phyloP scores from a whole-genome alignment of 192 early-diverging fungal genomes.

The Coemansia asiatica region DNA sequence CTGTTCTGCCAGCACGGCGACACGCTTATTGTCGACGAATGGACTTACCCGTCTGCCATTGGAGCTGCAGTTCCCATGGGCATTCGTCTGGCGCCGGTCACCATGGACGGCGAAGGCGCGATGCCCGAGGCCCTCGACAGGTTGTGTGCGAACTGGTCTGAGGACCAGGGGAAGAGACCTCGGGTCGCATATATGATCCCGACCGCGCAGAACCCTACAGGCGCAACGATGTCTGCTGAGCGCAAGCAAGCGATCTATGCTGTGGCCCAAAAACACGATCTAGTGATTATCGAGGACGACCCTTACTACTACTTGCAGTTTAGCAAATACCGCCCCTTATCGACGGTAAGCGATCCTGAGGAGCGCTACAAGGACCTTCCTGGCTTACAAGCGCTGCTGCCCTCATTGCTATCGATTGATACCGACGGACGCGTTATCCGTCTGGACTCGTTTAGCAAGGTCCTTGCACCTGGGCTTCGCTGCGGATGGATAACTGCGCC shows the following conservation, averaged over 20 bases:
- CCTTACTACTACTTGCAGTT: slow-evolving; percentile 93
- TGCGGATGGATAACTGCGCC: slow-evolving; percentile 78
- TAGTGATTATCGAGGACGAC: slow-evolving; percentile 93
- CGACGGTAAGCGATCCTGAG: slow-evolving; percentile 6
- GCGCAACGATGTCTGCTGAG: slow-evolving; percentile 71
- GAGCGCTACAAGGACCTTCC: slow-evolving; percentile 33
- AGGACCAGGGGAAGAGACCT: slow-evolving; percentile 48
- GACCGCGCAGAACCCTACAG: slow-evolving; percentile 88
- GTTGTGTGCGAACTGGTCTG: slow-evolving; percentile 42
- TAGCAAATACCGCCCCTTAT: slow-evolving; percentile 24
- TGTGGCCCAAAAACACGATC: slow-evolving; percentile 69
- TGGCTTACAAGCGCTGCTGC: slow-evolving; percentile 43
- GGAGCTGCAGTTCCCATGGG: slow-evolving; percentile 58
- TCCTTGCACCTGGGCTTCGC: slow-evolving; percentile 84
- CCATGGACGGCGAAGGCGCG: slow-evolving; percentile 65
- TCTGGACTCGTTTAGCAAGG: slow-evolving; percentile 91
- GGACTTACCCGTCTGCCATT: slow-evolving; percentile 64
- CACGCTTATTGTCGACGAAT: slow-evolving; percentile 62
- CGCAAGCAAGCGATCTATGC: slow-evolving; percentile 79
- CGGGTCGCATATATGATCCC: slow-evolving; percentile 77
- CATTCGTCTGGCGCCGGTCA: slow-evolving; percentile 49
- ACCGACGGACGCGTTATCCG: slow-evolving; percentile 84
- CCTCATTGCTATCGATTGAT: slow-evolving; percentile 89
- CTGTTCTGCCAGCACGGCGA: slow-evolving; percentile 63
- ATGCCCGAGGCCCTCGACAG: slow-evolving; percentile 60